A percentile compares a stretch with the other conserved stretches of the same genome.
Evolutionary conservation across 805 yeast species (phyloP).

Genomic region (Lipomyces mesembrius): DNA sequence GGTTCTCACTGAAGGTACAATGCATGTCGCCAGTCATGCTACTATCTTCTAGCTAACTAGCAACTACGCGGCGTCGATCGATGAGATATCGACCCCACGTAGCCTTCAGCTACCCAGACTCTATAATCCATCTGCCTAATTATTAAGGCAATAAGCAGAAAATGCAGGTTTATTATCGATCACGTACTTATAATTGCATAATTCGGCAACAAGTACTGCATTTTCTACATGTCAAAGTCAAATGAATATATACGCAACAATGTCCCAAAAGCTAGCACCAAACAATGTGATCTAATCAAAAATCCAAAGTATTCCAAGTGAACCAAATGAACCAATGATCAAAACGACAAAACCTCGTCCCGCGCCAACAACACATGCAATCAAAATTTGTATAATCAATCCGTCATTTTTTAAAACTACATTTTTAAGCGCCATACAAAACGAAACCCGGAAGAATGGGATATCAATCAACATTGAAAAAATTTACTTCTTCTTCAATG

Average conservation of each 20-base stretch:
- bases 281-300: not conserved
- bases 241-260: not conserved
- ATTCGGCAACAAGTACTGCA: not conserved
- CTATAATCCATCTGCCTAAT: not conserved
- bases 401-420: not conserved
- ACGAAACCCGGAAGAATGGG: not conserved
- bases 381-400: not conserved
- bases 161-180: too few species aligned
- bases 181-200: too few species aligned
- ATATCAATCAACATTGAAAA: not conserved
- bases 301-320: not conserved
- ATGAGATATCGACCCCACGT: too few species aligned
- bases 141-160: too few species aligned
- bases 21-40: too few species aligned
- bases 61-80: too few species aligned
- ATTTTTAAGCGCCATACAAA: not conserved
- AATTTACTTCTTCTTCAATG: slow-evolving; percentile 3
- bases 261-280: not conserved
- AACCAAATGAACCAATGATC: not conserved
- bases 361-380: slow-evolving; percentile 3
- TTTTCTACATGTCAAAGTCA: not conserved
- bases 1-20: too few species aligned
- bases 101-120: too few species aligned
- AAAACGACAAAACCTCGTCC: not conserved
- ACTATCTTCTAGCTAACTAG: too few species aligned